Conservation (phyloP, 2,329 filamentous ascomycete genomes). For the Colletotrichum sp. region DNA sequence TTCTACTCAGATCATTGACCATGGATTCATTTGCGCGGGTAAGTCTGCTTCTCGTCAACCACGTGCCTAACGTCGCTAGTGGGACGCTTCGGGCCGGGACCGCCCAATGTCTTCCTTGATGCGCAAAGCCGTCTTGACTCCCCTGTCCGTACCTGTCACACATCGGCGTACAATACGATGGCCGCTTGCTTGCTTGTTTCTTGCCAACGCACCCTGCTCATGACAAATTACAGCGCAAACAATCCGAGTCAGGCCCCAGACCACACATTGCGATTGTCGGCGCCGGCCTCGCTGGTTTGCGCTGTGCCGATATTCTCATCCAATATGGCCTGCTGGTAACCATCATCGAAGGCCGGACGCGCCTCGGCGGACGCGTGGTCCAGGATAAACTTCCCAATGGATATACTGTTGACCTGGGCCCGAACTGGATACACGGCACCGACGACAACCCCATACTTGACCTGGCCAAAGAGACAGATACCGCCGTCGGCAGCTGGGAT, state of each 20-base stretch:
- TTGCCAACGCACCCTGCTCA: neutral
- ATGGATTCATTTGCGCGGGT: constrained; percentile 44
- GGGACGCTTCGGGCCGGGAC: neutral
- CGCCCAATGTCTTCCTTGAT: neutral
- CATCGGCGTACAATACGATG: neutral
- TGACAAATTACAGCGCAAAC: constrained; percentile 17
- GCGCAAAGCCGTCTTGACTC: neutral
- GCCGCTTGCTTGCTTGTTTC: neutral
- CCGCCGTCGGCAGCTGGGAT: constrained; percentile 52
- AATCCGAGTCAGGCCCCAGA: constrained; percentile 27
- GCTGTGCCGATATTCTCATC: constrained; percentile 72
- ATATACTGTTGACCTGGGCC: constrained; percentile 63
- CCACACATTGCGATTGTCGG: constrained; percentile 72
- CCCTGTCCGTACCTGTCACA: neutral
- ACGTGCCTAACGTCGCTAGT: constrained; percentile 18
- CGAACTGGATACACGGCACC: constrained; percentile 84
- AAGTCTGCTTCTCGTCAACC: constrained; percentile 15
- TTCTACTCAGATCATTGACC: constrained; percentile 31
- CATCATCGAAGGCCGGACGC: constrained; percentile 70
- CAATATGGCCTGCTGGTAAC: constrained; percentile 71
- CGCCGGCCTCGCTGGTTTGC: constrained; percentile 73
- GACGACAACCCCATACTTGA: constrained; percentile 73
- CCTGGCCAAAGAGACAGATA: constrained; percentile 67
- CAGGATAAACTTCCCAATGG: constrained; percentile 56
- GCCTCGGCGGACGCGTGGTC: constrained; percentile 69